Conservation (phyloP, 257 asterid species). For the Nicotiana tomentosiformis region DNA sequence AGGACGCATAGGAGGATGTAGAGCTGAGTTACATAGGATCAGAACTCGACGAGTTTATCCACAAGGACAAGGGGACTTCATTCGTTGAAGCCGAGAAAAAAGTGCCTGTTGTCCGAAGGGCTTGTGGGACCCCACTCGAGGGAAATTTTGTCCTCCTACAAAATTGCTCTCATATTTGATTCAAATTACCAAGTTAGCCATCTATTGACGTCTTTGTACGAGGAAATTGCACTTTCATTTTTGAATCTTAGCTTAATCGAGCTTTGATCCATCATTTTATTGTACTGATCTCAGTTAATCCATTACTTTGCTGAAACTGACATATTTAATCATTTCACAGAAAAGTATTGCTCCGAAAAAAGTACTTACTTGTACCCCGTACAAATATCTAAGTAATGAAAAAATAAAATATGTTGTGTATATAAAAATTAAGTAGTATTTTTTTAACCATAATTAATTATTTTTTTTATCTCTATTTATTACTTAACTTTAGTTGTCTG, state of each 20-base stretch:
- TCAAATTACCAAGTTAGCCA: background rate
- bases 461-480: no score
- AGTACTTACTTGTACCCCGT: no score
- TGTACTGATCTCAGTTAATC: background rate
- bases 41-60: conserved; percentile 19
- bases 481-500: no score
- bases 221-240: no score
- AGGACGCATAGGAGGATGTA: background rate
- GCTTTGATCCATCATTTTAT: background rate
- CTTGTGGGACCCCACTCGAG: conserved; percentile 1
- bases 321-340: no score
- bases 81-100: conserved; percentile 5
- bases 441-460: no score
- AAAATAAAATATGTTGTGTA: no score
- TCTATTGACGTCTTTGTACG: no score
- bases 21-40: background rate
- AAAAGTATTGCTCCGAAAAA: no score
- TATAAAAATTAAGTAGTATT: no score
- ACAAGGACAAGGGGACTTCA: background rate
- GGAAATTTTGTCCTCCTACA: background rate
- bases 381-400: no score
- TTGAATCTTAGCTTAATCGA: no score
- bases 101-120: background rate
- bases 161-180: background rate
- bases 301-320: background rate